Percentiles rank a stretch among this genome's conserved stretches.
phyloP scores from a whole-genome alignment of 2,329 filamentous ascomycete genomes.

The Graphilbum sp. region DNA sequence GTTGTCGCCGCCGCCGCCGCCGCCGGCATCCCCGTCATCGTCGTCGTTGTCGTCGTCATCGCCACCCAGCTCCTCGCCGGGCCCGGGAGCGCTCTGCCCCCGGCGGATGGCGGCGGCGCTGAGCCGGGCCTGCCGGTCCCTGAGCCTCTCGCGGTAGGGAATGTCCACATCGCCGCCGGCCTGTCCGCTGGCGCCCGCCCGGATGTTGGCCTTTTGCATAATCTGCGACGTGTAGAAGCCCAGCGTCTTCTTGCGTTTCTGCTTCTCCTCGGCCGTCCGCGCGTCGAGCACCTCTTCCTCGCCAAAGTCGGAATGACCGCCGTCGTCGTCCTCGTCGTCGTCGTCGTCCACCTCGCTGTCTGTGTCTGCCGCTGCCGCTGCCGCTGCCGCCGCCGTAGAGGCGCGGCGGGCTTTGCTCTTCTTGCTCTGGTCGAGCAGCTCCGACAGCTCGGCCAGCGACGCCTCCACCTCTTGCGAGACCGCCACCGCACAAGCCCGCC shows the following conservation, averaged over 20 bases:
- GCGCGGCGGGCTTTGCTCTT: slow-evolving; percentile 7
- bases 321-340: slow-evolving; percentile 13
- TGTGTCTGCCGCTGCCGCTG: too few species aligned
- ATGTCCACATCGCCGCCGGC: slow-evolving; percentile 69
- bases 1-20: slow-evolving; percentile 34
- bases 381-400: slow-evolving; percentile 12
- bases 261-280: slow-evolving; percentile 71
- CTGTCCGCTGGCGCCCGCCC: slow-evolving; percentile 53
- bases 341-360: too few species aligned
- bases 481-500: slow-evolving; percentile 20
- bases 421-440: slow-evolving; percentile 36
- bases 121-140: slow-evolving; percentile 71
- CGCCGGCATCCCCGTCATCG: slow-evolving; percentile 52
- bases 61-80: slow-evolving; percentile 49
- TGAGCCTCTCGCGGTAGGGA: slow-evolving; percentile 75
- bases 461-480: slow-evolving; percentile 49
- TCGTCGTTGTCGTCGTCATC: slow-evolving; percentile 53
- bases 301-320: slow-evolving; percentile 76
- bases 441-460: slow-evolving; percentile 51
- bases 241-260: slow-evolving; percentile 74
- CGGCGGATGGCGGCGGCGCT: slow-evolving; percentile 79
- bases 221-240: slow-evolving; percentile 98
- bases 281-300: slow-evolving; percentile 71
- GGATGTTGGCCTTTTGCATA: slow-evolving; percentile 82
- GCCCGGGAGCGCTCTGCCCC: slow-evolving; percentile 47